Percentiles rank a stretch among this genome's conserved stretches.
These are phyloP conservation scores for Saturnispora halmiae DNA, from an alignment of 805 yeast genomes.

Conservation along the genomic window DNA sequence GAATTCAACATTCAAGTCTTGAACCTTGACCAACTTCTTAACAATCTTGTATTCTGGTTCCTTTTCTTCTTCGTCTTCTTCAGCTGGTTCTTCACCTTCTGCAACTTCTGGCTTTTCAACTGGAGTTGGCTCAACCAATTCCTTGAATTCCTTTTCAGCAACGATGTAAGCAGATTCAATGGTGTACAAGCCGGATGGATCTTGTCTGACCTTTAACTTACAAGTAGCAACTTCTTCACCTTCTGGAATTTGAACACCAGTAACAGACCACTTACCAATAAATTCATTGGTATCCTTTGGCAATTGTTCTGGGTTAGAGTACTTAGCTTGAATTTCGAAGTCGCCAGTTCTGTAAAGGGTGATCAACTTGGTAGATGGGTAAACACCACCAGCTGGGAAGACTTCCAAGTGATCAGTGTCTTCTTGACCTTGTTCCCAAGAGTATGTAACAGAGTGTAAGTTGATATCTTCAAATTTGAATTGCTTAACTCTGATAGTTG, in stretches of 20 bases:
- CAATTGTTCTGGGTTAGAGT: constrained; percentile 64
- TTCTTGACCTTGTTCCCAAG: constrained; percentile 90
- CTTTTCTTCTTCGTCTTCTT: constrained; percentile 41
- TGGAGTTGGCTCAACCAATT: constrained; percentile 61
- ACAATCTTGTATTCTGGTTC: constrained; percentile 84
- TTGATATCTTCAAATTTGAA: constrained; percentile 96
- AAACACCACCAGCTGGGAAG: constrained; percentile 86
- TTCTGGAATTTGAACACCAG: constrained; percentile 73
- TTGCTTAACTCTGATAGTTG: constrained; percentile 96
- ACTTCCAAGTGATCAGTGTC: constrained; percentile 91
- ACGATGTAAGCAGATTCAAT: constrained; percentile 92
- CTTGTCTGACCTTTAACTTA: constrained; percentile 92
- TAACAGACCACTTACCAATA: constrained; percentile 78
- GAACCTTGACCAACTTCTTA: constrained; percentile 89
- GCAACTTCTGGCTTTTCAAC: constrained; percentile 32
- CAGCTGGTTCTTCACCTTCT: constrained; percentile 12
- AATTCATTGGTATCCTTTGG: constrained; percentile 58
- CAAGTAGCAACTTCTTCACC: constrained; percentile 74
- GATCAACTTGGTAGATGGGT: constrained; percentile 93
- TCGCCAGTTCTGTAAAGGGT: constrained; percentile 88
- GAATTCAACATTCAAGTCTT: constrained; percentile 56
- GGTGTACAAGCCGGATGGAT: constrained; percentile 91
- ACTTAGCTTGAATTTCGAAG: constrained; percentile 77
- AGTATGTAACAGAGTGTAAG: constrained; percentile 86
- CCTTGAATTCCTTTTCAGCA: constrained; percentile 84